Conservation (phyloP, 2,329 filamentous ascomycete genomes). For the Fusarium papillatum region DNA sequence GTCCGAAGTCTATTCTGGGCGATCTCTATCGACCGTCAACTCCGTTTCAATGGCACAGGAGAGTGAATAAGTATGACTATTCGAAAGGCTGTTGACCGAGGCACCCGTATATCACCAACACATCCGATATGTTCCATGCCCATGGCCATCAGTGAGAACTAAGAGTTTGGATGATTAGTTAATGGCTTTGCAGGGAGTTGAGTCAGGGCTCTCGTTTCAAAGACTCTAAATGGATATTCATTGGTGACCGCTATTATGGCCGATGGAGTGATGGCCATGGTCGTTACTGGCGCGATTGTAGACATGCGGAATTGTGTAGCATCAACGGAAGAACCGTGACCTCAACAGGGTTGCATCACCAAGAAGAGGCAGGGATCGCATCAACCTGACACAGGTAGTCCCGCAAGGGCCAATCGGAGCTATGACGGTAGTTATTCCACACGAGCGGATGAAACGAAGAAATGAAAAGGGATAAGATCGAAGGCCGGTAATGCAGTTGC, state of each 20-base stretch:
- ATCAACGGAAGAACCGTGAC: background rate
- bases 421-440: slow-evolving; percentile 12
- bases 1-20: background rate
- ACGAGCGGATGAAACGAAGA: slow-evolving; percentile 17
- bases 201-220: background rate
- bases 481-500: slow-evolving; percentile 14
- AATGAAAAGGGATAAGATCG: slow-evolving; percentile 10
- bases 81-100: background rate
- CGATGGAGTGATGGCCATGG: background rate
- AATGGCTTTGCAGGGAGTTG: background rate
- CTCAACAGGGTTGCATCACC: background rate
- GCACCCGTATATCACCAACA: background rate
- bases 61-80: background rate
- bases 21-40: background rate
- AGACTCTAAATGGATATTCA: background rate
- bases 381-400: slow-evolving; percentile 4
- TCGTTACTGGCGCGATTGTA: background rate
- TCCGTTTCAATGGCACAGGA: background rate
- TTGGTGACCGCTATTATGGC: background rate
- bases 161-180: background rate
- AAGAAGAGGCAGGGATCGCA: background rate
- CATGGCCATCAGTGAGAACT: background rate
- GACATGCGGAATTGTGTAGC: background rate
- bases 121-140: background rate
- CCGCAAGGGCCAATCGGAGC: background rate